Evolutionary conservation across 208 protist genomes (phyloP).

Genomic region (Trichomonas vaginalis): DNA sequence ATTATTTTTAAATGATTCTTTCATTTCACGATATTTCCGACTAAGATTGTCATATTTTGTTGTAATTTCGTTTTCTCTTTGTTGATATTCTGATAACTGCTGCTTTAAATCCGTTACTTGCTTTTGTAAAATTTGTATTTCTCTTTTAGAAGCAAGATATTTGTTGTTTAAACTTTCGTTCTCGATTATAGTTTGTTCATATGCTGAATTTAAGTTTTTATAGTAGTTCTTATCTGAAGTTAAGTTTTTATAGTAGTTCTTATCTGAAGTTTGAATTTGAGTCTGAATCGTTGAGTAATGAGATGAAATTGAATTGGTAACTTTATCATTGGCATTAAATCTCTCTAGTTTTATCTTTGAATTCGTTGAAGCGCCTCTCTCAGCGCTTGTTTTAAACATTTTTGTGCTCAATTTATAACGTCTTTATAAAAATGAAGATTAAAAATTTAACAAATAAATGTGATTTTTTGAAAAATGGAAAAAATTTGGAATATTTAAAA

Average conservation of each 20-base stretch:
- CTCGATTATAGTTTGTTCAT: background rate
- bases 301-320: too few species aligned
- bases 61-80: background rate
- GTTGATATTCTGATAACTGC: background rate
- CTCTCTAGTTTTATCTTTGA: too few species aligned
- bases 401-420: too few species aligned
- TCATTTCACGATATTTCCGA: background rate
- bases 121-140: background rate
- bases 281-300: too few species aligned
- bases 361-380: too few species aligned
- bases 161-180: background rate
- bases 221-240: background rate
- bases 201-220: background rate
- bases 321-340: too few species aligned
- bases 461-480: too few species aligned
- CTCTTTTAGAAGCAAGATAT: background rate
- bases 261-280: background rate
- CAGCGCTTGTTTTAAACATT: too few species aligned
- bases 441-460: too few species aligned
- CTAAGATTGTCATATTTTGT: background rate
- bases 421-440: too few species aligned
- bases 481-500: too few species aligned
- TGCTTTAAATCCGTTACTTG: background rate
- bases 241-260: background rate
- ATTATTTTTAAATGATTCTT: background rate